Base-by-base conservation (phyloP, 257 asterid genomes). In the Ocimum tenuiflorum region DNA sequence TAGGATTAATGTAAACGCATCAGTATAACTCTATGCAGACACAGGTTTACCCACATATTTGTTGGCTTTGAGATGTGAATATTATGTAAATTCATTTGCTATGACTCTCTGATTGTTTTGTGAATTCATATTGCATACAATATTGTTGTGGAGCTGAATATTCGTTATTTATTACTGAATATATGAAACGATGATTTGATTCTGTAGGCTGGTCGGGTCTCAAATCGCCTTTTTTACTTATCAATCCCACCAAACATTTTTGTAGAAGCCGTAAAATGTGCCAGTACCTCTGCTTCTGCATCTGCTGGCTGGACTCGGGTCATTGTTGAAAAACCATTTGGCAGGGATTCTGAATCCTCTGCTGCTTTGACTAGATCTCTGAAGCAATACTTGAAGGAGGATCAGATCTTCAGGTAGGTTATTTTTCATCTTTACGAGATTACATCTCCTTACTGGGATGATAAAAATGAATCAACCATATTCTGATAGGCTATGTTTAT, bases 291-390 rank as follows among this genome's bases (percentile, higher is more conserved):
- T 50, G 95, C 98, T 27, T 87, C 98, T 51, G 69, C 96, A 31
- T 66, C 86, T 49, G 75, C 72, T 74, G 98, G 98, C 51, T 91
- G 96, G 96, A 91, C 96, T 14, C 76, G 98, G 79, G 95, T 91
- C 80, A 91, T 91, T 61, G 98, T 91, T 22, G 98, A 91, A 84
- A 91, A 91, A 83, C 98, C 98, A 45, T 91, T 91, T 83, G 98
- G 98, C 33, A 81, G 98, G 41, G 98, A 91, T 76, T 85, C 89
- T 23, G 98, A 87, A 72, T 89, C 98, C 65, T 91, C 98, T 2
- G 91, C 96, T 81, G 91, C 95, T 70, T 83, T 91, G 84, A 91
- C 98, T 49, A 76, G 69, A 29, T 69, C 95, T 54, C 87, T 91
- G 63, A 91, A 91, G 83, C 85, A 91, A 63, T 89, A 88, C 75